phyloP scores from a whole-genome alignment of 2,329 filamentous ascomycete species.

The Colletotrichum viniferum region DNA sequence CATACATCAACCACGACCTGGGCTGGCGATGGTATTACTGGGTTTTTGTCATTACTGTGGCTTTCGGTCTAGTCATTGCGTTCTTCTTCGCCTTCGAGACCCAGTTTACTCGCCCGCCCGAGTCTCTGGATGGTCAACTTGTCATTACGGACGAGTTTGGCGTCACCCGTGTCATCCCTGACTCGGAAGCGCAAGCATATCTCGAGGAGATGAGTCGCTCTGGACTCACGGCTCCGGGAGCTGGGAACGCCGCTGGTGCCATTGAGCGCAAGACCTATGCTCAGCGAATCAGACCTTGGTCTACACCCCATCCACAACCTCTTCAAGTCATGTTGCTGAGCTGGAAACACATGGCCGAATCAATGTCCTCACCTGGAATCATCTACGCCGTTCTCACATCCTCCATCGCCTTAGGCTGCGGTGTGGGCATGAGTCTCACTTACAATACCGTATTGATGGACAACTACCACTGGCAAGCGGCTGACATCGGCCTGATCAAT shows the following conservation, averaged over 20 bases:
- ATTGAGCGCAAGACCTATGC: conserved; percentile 13
- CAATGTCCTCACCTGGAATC: conserved; percentile 37
- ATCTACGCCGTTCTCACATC: conserved; percentile 39
- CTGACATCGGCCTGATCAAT: conserved; percentile 49
- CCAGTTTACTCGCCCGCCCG: conserved; percentile 36
- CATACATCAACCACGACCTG: conserved; percentile 37
- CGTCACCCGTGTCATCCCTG: conserved; percentile 36
- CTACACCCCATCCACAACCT: conserved; percentile 19
- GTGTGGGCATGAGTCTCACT: conserved; percentile 40
- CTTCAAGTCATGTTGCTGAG: conserved; percentile 14
- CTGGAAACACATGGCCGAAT: conserved; percentile 23
- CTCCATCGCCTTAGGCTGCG: conserved; percentile 39
- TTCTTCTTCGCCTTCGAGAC: conserved; percentile 45
- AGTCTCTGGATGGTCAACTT: conserved; percentile 35
- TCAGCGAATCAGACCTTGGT: conserved; percentile 37
- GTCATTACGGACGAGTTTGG: conserved; percentile 42
- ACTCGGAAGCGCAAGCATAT: conserved; percentile 30
- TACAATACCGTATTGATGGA: conserved; percentile 38
- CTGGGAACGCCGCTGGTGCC: neutral
- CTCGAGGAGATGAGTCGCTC: conserved; percentile 10
- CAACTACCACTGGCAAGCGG: conserved; percentile 35
- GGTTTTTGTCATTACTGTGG: conserved; percentile 39
- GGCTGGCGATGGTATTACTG: conserved; percentile 48
- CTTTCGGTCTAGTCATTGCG: conserved; percentile 37
- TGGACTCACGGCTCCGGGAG: neutral